Evolutionary conservation across 2,329 filamentous ascomycete genomes (phyloP), one percentile per base, ranked within the genome.

Genomic region (Bimuria novae-zelandiae): DNA sequence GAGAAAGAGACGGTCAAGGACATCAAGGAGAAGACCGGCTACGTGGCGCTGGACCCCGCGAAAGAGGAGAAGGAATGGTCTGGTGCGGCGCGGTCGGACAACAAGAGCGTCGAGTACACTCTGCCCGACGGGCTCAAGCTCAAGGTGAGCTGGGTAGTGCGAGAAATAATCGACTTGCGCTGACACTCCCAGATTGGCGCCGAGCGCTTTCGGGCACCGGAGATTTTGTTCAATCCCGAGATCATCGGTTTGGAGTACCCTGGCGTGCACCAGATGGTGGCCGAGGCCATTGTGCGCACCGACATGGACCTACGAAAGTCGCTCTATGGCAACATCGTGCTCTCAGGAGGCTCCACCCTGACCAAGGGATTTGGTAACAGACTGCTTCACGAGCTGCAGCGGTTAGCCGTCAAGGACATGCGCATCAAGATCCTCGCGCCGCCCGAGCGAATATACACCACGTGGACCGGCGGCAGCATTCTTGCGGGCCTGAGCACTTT

Each of bases 361-460:
- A 97, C 92, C 65, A 97, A 94, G 79, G 94, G 94, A 39, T 99
- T 99, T 71, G 93, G 93, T 51, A 94, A 97, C 76, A 85, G 94
- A 46, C 79, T 99, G 64, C 81, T 99, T 71, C 87, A 90, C 63
- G 94, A 99, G 78, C 89, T 97, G 62, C 94, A 97, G 78, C 84
- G 88, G 72, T 80, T 97, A 67, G 94, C 94, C 10, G 92, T 97
- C 64, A 97, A 97, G 81, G 94, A 99, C 74, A 99, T 97, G 93
- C 87, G 92, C 69, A 97, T 99, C 80, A 96, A 97, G 82, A 99
- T 99, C 71, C 96, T 96, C 79, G 94, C 94, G 49, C 94, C 94
- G 50, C 93, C 94, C 5, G 94, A 99, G 81, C 84, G 94, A 62
- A 96, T 97, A 77, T 99, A 97, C 80, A 97, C 92, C 57, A 99